Base-by-base conservation (phyloP, 345 rosid species). In the Gossypium arboreum region DNA sequence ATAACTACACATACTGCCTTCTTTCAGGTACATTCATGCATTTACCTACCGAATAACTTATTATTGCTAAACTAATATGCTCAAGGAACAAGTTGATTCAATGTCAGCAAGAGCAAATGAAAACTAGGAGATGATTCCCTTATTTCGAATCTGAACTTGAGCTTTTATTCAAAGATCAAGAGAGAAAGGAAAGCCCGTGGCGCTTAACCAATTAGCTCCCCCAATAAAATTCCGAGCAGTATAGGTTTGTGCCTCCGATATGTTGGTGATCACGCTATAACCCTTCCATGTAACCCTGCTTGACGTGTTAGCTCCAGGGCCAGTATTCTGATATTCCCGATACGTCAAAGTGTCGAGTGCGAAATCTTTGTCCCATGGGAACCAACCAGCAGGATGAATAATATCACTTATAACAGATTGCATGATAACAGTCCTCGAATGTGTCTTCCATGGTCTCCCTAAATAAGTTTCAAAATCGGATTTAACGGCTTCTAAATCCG, bases 381-480 rank as follows among this genome's bases (percentile, higher is more conserved):
- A 81, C 95, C 93, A 90, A 11, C 97, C 95, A 5, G 80, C 90
- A 2, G 94, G 89, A 29, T 84, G 20, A 54, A 90, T 85, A 48
- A 92, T 72, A 54, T 88, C 81, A 18, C 89, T 86, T 15, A 90
- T 86, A 0, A 57, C 81, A 15, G 89, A 79, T 27, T 85, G 90
- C 92, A 89, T 90, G 29, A 92, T 56, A 22, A 92, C 80, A 0
- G 97, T 90, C 66, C 91, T 81, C 5, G 97, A 92, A 47, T 88
- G 83, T 55, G 0, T 13, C 76, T 82, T 89, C 97, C 94, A 92
- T 1, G 97, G 97, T 74, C 97, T 80, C 12, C 97, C 97, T 24
- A 92, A 73, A 65, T 84, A 92, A 6, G 90, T 77, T 22, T 63
- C 64, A 39, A 86, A 78, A 39, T 79, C 82, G 55, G 68, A 67